phyloP scores from a whole-genome alignment of 306 rosid species.

The Trichosanthes truncata region DNA sequence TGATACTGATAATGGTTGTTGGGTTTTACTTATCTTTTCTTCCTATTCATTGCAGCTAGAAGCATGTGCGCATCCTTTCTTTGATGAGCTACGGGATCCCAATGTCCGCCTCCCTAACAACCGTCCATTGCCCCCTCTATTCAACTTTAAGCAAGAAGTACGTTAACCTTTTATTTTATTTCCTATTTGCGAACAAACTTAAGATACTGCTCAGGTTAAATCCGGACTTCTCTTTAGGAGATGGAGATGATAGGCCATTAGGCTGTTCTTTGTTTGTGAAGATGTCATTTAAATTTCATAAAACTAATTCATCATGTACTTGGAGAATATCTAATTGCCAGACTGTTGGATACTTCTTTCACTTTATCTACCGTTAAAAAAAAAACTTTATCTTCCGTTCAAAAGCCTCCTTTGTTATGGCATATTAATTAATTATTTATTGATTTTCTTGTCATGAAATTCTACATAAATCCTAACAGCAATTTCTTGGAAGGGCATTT shows the following conservation, averaged over 20 bases:
- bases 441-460: background rate
- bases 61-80: slow-evolving; percentile 89
- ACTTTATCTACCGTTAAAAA: background rate
- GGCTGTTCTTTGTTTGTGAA: background rate
- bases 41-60: slow-evolving; percentile 55
- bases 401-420: background rate
- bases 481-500: background rate
- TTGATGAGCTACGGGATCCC: slow-evolving; percentile 90
- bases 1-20: background rate
- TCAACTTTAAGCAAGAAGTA: slow-evolving; percentile 95
- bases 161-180: slow-evolving; percentile 22
- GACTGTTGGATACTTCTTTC: background rate
- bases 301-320: background rate
- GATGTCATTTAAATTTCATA: background rate
- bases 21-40: slow-evolving; percentile 1
- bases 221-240: background rate
- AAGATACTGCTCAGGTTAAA: background rate
- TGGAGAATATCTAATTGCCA: background rate
- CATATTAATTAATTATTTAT: background rate
- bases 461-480: background rate
- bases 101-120: slow-evolving; percentile 83
- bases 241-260: background rate
- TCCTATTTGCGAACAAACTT: background rate
- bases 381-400: no score
- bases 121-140: slow-evolving; percentile 75